Base-by-base conservation (phyloP, 164 flowering plant genomes). In the Berberis thunbergii region DNA sequence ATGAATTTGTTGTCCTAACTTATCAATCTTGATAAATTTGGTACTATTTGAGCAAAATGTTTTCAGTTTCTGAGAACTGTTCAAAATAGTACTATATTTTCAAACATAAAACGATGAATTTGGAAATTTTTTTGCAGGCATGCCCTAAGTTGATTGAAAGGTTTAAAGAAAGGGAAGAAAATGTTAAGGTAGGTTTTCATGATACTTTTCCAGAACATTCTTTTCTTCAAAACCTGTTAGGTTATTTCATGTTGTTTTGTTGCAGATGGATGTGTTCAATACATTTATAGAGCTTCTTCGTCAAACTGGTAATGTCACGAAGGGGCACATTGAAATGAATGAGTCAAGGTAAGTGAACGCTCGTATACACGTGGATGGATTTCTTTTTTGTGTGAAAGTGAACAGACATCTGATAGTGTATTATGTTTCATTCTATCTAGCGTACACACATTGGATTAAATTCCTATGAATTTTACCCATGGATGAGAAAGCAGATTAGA, bases 91-190 rank as follows among this genome's bases (percentile, higher is more conserved):
- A 26, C 26, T 0, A 26, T 26, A 26, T 26, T 26, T 26, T 26
- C 26, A 26, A 26, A 1, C 3, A 52, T 52, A 52, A 6, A 12
- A 10, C 0, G 49, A 46, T 46, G 26, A 52, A 10, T 52, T 1
- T 52, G 11, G 11, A 7, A 6, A 52, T 60, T 45, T 46, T 41
- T 64, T 13, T 75, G 63, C 83, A 95, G 99, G 99, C 99, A 63
- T 95, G 99, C 67, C 94, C 97, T n/a, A 95, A 91, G 74, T 67
- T 95, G 76, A 91, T 95, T 70, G 99, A 95, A 63, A 84, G 99
- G 75, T 95, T 95, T 68, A 91, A 86, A 69, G 99, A 95, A 80
- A 84, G 97, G 79, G 99, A 95, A 76, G 99, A 95, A 82, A 95
- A 89, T 82, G 99, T 95, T 38, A 95, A 91, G 94, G 99, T 84